These are phyloP conservation scores for Nothomitra cinnamomea DNA, from an alignment of 2,329 filamentous ascomycete genomes.

Conservation along the genomic window DNA sequence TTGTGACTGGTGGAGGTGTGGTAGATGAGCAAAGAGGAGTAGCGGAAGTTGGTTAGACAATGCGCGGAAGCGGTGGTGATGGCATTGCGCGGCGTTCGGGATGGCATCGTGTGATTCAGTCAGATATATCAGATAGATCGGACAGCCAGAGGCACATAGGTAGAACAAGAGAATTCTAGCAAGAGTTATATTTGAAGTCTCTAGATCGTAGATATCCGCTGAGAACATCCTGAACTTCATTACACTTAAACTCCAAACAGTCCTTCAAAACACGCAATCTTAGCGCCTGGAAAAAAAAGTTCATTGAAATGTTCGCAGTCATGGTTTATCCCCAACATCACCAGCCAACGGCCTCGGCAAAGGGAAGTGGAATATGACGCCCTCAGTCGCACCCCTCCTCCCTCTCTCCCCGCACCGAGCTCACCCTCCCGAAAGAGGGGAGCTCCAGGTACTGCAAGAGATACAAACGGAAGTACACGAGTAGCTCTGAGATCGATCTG, in stretches of 20 bases:
- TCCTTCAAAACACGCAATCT: no score
- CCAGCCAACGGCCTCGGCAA: constrained; percentile 75
- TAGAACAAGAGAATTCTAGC: not conserved
- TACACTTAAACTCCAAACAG: no score
- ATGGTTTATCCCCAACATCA: constrained; percentile 91
- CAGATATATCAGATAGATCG: no score
- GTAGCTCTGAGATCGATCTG: constrained; percentile 43
- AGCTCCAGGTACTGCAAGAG: constrained; percentile 29
- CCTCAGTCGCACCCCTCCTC: constrained; percentile 27
- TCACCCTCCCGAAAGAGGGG: constrained; percentile 46
- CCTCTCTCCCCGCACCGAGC: constrained; percentile 29
- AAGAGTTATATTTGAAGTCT: no score
- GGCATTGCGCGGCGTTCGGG: not conserved
- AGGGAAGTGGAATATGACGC: constrained; percentile 80
- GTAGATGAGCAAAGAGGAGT: constrained; percentile 33
- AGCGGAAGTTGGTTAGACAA: no score
- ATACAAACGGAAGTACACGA: no score
- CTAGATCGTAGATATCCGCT: no score
- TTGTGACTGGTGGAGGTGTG: constrained; percentile 32
- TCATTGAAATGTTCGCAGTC: constrained; percentile 58
- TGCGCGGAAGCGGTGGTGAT: constrained; percentile 16
- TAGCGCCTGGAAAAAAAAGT: no score
- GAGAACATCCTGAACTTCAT: no score
- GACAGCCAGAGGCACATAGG: constrained; percentile 14
- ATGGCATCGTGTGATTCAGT: no score